Evolutionary conservation across 2,329 filamentous ascomycete genomes (phyloP).

Genomic region (Diplodia scrobiculata): DNA sequence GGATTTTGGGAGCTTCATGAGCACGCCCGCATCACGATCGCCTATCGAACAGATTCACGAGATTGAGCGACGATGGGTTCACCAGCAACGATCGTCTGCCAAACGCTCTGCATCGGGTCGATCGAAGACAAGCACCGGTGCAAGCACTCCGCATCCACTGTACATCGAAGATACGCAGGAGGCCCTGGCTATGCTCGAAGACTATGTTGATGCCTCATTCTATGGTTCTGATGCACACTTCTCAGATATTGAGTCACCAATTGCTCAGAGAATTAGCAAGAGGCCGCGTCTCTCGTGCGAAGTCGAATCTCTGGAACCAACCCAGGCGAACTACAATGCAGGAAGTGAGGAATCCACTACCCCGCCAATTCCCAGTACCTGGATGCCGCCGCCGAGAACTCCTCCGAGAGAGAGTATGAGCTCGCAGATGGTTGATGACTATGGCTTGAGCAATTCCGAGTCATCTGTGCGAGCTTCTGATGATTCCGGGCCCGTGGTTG

Average conservation of each 20-base stretch:
- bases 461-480: background rate
- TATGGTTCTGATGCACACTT: conserved; percentile 27
- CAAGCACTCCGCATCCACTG: background rate
- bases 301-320: background rate
- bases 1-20: conserved; percentile 20
- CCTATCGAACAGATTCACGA: conserved; percentile 8
- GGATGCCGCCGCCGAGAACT: background rate
- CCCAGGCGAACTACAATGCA: background rate
- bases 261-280: background rate
- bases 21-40: conserved; percentile 3
- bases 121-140: background rate
- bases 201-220: conserved; percentile 41
- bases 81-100: background rate
- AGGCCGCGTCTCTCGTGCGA: background rate
- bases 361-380: background rate
- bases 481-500: background rate
- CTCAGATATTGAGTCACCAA: conserved; percentile 31
- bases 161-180: conserved; percentile 51
- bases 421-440: conserved; percentile 16
- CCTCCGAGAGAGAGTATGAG: background rate
- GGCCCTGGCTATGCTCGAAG: conserved; percentile 47
- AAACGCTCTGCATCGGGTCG: conserved; percentile 12
- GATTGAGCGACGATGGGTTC: background rate
- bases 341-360: background rate
- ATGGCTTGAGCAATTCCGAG: conserved; percentile 4